Base-by-base conservation (phyloP, 441 rosid species). In the Adansonia grandidieri region DNA sequence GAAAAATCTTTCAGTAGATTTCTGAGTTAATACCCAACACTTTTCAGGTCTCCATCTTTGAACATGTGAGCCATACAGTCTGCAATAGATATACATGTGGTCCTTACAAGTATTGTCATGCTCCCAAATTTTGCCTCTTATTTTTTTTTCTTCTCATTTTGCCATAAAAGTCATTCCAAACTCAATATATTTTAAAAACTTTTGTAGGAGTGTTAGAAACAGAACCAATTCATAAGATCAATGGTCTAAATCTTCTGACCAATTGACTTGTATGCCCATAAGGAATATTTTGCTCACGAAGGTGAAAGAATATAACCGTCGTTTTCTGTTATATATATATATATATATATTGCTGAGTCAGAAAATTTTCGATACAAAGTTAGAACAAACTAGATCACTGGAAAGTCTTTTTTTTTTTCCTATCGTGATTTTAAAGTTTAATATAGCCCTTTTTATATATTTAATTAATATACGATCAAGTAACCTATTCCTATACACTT, bases 31-130 rank as follows among this genome's bases (percentile, higher is more conserved):
- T 22, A 51, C n/a, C 73, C 44, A 73, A 58, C 17, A 17, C 50
- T 51, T 51, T 73, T 37, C 10, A 60, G 66, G 47, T 80, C 73
- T 71, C n/a, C 50, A 71, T 62, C 73, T 57, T 67, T 70, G 47
- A 56, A 75, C 76, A 75, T 73, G 81, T 79, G 78, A 80, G 77
- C 15, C 66, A 51, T 70, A 75, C 72, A 62, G 7, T 15, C 9
- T 45, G 17, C 54, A 72, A 47, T 40, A 77, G 24, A 15, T 22
- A 9, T 53, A 9, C 2, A 10, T 62, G 79, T 78, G 81, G 80
- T 74, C 69, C 79, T 68, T 42, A 4, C 10, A 44, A 56, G n/a
- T 54, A 11, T 50, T 50, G 54, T 50, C 32, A 44, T 19, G 42
- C 45, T 42, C 71, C 32, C n/a, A 67, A 67, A 45, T 1, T 44